Conservation (phyloP, 169 alveolate species). For the Plasmodium falciparum region DNA sequence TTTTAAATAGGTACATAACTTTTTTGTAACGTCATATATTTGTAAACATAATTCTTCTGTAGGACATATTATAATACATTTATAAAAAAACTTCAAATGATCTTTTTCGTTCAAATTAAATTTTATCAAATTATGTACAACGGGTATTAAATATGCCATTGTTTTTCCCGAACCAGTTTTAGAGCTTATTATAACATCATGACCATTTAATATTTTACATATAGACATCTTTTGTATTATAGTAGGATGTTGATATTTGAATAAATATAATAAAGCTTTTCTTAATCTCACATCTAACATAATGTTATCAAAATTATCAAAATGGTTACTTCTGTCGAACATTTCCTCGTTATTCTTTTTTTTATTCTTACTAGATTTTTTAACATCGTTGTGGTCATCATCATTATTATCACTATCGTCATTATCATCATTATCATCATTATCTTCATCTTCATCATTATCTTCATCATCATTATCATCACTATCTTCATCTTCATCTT, state of each 20-base stretch:
- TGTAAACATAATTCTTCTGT: constrained; percentile 82
- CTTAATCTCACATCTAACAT: constrained; percentile 62
- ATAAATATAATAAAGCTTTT: constrained; percentile 46
- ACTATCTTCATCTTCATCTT: too few relatives aligned
- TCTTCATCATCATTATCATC: neutral
- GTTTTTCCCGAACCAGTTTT: constrained; percentile 88
- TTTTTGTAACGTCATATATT: constrained; percentile 66
- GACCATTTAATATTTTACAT: constrained; percentile 81
- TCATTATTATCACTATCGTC: too few relatives aligned
- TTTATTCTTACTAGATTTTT: neutral
- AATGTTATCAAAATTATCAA: constrained; percentile 44
- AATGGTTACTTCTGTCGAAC: constrained; percentile 33
- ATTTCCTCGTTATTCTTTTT: constrained; percentile 5
- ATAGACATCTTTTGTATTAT: constrained; percentile 75
- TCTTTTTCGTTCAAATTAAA: constrained; percentile 34
- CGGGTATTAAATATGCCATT: constrained; percentile 84
- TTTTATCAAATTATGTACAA: constrained; percentile 64
- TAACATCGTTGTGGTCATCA: neutral
- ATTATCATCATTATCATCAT: neutral
- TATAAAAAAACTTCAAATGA: constrained; percentile 63
- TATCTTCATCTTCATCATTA: neutral
- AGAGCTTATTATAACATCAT: constrained; percentile 81
- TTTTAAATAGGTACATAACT: constrained; percentile 64
- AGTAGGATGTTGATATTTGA: constrained; percentile 34
- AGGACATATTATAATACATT: constrained; percentile 82